phyloP scores from a whole-genome alignment of 129 eudicot genomes.

The Artemisia annua region DNA sequence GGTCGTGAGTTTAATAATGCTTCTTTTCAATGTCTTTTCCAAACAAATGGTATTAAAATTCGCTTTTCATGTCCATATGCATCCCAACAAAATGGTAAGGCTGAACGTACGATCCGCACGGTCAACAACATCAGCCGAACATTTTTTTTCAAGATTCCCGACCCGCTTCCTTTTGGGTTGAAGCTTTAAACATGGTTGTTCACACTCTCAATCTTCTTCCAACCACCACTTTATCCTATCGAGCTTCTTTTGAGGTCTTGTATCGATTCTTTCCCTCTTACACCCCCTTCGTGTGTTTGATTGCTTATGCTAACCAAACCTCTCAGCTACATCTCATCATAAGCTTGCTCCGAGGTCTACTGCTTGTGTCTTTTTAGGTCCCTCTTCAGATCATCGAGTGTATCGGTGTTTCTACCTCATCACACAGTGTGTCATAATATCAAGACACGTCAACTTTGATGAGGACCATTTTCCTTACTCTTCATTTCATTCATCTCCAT shows the following conservation, averaged over 20 bases:
- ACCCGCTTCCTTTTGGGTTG: not conserved
- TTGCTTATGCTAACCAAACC: not conserved
- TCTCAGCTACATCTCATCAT: not conserved
- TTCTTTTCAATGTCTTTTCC: not conserved
- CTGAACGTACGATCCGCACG: not conserved
- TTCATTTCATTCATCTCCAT: not conserved
- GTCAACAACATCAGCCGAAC: not conserved
- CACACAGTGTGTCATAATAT: not conserved
- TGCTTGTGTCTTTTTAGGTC: not conserved
- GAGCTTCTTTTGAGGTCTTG: not conserved
- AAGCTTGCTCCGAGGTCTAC: not conserved
- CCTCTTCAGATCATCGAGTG: not conserved
- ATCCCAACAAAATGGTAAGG: not conserved
- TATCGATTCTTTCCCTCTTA: not conserved
- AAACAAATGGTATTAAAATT: not conserved
- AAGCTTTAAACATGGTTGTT: not conserved
- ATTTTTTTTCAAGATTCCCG: not conserved
- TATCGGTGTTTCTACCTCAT: not conserved
- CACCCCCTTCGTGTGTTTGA: not conserved
- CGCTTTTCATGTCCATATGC: not conserved
- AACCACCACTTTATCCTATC: not conserved
- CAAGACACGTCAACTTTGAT: not conserved
- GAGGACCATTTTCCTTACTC: not conserved
- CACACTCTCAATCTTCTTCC: conserved; percentile 3
- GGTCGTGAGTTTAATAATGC: not conserved